Base-by-base conservation (phyloP, 495 filamentous ascomycete species). In the Echria macrotheca region DNA sequence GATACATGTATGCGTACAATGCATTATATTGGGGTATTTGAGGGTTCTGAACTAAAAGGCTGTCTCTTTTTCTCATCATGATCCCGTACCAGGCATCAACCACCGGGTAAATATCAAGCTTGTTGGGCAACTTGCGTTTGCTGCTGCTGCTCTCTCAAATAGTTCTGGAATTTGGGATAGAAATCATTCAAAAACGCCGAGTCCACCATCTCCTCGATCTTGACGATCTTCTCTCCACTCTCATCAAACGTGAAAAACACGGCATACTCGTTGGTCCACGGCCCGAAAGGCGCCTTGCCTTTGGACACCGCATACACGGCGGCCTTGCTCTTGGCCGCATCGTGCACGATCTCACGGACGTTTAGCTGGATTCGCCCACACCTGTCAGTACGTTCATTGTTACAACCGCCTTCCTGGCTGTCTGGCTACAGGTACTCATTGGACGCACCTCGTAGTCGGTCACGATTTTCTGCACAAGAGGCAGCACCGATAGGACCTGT, bases 161-260 rank as follows among this genome's bases (percentile, higher is more conserved):
- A 37, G 35, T 17, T 10, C 35, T 37, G 35, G 35, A 37, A 37
- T 14, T 37, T 37, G 5, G 35, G 35, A 37, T 11, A 37, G 14
- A 37, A 37, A 5, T 37, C 35, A 17, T 17, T 17, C 5, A 37
- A 17, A 17, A 37, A 37, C 5, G 35, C 35, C 14, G 35, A 11
- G 35, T 37, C 35, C 8, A 37, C 15, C 35, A 37, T 37, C 15
- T 37, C 35, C 35, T 37, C 35, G 35, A 37, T 37, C 35, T 37
- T 37, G 35, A 14, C 15, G 35, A 37, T 37, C 14, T 37, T 37
- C 9, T 10, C 15, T 17, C 35, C 35, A 17, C 15, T 17, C 8
- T 37, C 9, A 17, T 17, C 15, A 17, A 37, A 37, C 9, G 35
- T 37, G 35, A 37, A 11, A 14, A 37, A 37, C 9, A 37, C 35